Evolutionary conservation across 2,329 filamentous ascomycete species (phyloP).

Genomic region (Didymella pinodella): DNA sequence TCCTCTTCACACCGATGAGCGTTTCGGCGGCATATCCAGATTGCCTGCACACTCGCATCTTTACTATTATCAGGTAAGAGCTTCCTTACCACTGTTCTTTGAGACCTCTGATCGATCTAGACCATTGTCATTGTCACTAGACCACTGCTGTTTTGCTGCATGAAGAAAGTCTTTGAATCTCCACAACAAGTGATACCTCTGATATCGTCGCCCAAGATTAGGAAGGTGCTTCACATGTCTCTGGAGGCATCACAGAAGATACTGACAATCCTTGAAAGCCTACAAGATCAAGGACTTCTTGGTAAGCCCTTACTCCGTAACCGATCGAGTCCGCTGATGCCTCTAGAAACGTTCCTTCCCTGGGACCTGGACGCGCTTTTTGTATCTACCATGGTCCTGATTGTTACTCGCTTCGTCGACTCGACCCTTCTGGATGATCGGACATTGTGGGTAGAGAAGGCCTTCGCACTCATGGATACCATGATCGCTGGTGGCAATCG

Average conservation of each 20-base stretch:
- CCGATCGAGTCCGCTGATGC: constrained; percentile 3
- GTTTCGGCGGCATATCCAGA: constrained; percentile 53
- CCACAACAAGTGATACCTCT: constrained; percentile 42
- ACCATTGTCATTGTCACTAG: constrained; percentile 54
- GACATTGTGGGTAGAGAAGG: constrained; percentile 52
- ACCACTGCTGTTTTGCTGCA: constrained; percentile 55
- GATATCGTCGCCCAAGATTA: constrained; percentile 50
- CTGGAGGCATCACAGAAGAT: constrained; percentile 56
- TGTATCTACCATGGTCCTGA: constrained; percentile 54
- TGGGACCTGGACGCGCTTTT: constrained; percentile 59
- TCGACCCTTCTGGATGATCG: constrained; percentile 48
- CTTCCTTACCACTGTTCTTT: background rate
- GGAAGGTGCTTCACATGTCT: constrained; percentile 53
- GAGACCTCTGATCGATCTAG: constrained; percentile 26
- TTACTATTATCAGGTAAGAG: constrained; percentile 51
- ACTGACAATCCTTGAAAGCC: constrained; percentile 53
- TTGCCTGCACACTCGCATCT: constrained; percentile 51
- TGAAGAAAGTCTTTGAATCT: constrained; percentile 48
- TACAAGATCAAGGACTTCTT: constrained; percentile 58
- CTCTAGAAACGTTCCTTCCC: constrained; percentile 58
- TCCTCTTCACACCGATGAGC: constrained; percentile 48
- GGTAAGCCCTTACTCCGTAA: constrained; percentile 44
- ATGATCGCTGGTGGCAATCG: constrained; percentile 58
- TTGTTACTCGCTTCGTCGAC: constrained; percentile 48
- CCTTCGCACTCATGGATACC: constrained; percentile 57